Evolutionary conservation across 345 rosid genomes (phyloP), one percentile per base, ranked within the genome.

Genomic region (Eucalyptus tenuipes): DNA sequence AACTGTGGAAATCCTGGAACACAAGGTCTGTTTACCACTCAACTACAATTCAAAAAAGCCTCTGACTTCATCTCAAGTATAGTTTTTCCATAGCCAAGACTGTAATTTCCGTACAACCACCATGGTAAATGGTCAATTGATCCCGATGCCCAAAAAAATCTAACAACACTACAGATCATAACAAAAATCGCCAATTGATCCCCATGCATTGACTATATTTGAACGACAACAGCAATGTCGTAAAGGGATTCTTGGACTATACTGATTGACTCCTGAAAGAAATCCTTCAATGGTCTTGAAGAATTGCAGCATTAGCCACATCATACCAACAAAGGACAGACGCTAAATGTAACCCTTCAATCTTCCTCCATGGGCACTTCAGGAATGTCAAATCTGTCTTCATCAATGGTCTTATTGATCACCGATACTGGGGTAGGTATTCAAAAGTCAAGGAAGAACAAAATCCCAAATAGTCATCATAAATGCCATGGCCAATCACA

Each of bases 331-430:
- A 52, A 37, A 86, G 64, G 44, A 18, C 68, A 22, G 18, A 86
- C 71, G 45, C 24, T 25, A 59, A 88, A 42, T 7, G 71, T 52
- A 87, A 50, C 12, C 75, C 50, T 53, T 95, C 91, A 96, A 92
- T 96, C 99, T 84, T 97, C 99, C 92, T 98, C 99, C 99, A 97
- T 97, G 14, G 99, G 99, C 52, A 98, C 97, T 12, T 98, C 97
- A n/a, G 99, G 99, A 90, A 98, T 94, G 90, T 98, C 99, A 89
- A 94, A 95, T 91, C 96, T 92, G 91, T 98, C 99, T 94, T 98
- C 99, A 92, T 94, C 93, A 22, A 95, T 96, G 3, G 97, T 91
- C 55, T 94, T 96, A 91, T 95, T 96, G 88, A 94, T 92, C 87
- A 94, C 95, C 40, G 93, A 92, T 85, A 94, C 91, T 29, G 96